Conservation (phyloP, 768 basidiomycete genomes). For the Termitomyces sp. region DNA sequence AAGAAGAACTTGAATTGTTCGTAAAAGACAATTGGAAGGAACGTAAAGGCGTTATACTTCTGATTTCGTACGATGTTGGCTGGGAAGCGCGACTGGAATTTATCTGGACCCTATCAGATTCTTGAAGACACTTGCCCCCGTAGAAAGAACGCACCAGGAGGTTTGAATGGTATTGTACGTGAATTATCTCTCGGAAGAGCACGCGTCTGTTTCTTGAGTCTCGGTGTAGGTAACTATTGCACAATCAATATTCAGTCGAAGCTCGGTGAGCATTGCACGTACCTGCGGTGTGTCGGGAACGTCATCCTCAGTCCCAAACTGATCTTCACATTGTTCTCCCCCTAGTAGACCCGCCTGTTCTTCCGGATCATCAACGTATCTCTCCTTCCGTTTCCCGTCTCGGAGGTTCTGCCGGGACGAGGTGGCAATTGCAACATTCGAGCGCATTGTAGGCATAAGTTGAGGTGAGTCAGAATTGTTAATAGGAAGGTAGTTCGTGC, state of each 20-base stretch:
- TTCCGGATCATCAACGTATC: conserved; percentile 59
- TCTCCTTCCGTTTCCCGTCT: conserved; percentile 43
- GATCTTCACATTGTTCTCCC: conserved; percentile 31
- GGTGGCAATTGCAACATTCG: conserved; percentile 21
- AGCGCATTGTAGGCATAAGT: conserved; percentile 21
- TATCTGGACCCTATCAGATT: conserved; percentile 39
- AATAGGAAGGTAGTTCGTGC: conserved; percentile 43
- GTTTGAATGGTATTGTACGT: conserved; percentile 71
- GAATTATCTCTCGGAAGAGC: conserved; percentile 56
- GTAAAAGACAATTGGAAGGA: conserved; percentile 95
- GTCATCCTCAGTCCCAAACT: conserved; percentile 30
- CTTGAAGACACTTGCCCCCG: neutral
- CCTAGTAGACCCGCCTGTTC: conserved; percentile 52
- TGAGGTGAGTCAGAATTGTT: conserved; percentile 21
- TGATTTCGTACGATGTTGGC: conserved; percentile 95
- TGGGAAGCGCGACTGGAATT: conserved; percentile 65
- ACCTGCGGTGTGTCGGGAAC: conserved; percentile 7
- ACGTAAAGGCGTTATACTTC: conserved; percentile 96
- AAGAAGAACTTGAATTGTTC: conserved; percentile 99
- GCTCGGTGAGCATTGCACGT: neutral
- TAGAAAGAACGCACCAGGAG: conserved; percentile 43
- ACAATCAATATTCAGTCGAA: conserved; percentile 12
- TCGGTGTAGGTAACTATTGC: conserved; percentile 13
- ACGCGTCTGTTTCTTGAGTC: conserved; percentile 16
- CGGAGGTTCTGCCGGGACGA: conserved; percentile 19